Conservation (phyloP, 2,329 filamentous ascomycete species). For the Onygenales sp. region DNA sequence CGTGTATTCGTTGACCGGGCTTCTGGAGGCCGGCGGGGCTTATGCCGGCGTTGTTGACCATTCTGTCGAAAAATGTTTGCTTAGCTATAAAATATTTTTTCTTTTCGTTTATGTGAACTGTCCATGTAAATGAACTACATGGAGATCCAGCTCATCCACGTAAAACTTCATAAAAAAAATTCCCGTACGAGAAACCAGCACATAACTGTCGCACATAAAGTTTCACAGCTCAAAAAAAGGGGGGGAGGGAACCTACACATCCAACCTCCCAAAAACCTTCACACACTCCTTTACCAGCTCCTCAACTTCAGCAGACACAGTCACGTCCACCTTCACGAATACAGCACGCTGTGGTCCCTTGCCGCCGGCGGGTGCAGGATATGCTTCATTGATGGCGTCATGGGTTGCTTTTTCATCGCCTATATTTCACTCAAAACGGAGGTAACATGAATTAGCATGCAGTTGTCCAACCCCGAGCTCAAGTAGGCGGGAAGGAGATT, state of each 20-base stretch:
- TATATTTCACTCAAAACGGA: background rate
- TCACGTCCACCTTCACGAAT: constrained; percentile 38
- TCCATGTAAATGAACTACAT: too few species aligned
- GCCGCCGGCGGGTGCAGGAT: constrained; percentile 20
- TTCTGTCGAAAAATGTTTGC: constrained; percentile 16
- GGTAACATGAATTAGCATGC: too few species aligned
- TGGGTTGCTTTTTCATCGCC: constrained; percentile 7
- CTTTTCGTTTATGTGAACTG: background rate
- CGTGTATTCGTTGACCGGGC: constrained; percentile 32
- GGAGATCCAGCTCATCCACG: too few species aligned
- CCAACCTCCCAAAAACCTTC: constrained; percentile 29
- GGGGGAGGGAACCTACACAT: constrained; percentile 29
- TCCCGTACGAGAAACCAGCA: background rate
- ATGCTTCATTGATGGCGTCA: constrained; percentile 6
- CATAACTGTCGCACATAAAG: background rate
- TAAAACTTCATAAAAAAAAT: background rate
- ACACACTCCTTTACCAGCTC: constrained; percentile 27
- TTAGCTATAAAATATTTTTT: background rate
- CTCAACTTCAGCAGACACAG: constrained; percentile 26
- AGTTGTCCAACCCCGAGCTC: too few species aligned
- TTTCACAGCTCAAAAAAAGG: background rate
- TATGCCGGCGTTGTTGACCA: constrained; percentile 45
- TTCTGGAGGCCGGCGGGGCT: constrained; percentile 9
- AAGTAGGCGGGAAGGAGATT: too few species aligned
- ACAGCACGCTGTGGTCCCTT: constrained; percentile 19